Percentiles rank a stretch among this genome's conserved stretches.
phyloP scores from a whole-genome alignment of 2,329 filamentous ascomycete species.

The Macroventuria anomochaeta region DNA sequence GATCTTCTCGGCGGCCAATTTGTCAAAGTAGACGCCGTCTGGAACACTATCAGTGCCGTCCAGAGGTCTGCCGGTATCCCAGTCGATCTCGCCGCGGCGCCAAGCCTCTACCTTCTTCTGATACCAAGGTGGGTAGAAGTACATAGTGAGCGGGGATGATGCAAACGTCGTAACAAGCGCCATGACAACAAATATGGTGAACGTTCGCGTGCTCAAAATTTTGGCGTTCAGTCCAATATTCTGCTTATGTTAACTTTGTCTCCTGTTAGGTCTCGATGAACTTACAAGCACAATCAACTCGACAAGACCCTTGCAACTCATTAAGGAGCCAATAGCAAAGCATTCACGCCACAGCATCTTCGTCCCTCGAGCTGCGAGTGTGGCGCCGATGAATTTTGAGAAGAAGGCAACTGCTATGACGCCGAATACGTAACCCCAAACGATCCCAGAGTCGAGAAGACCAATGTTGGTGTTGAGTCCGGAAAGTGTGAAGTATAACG shows the following conservation, averaged over 20 bases:
- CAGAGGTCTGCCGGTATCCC: conserved; percentile 67
- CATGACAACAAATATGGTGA: conserved; percentile 96
- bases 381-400: conserved; percentile 84
- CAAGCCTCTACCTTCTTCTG: conserved; percentile 74
- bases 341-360: conserved; percentile 90
- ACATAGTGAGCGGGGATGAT: conserved; percentile 77
- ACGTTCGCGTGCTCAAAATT: conserved; percentile 80
- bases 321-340: conserved; percentile 83
- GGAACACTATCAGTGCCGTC: conserved; percentile 48
- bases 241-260: conserved; percentile 46
- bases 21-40: conserved; percentile 55
- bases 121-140: conserved; percentile 79
- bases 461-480: conserved; percentile 88
- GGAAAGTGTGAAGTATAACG: conserved; percentile 91
- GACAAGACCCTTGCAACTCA: conserved; percentile 96
- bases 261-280: background rate
- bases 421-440: conserved; percentile 89
- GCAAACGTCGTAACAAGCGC: conserved; percentile 84
- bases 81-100: conserved; percentile 89
- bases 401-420: conserved; percentile 82
- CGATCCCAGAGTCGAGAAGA: conserved; percentile 77
- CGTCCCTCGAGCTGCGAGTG: conserved; percentile 75
- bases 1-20: conserved; percentile 59
- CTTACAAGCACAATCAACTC: conserved; percentile 91
- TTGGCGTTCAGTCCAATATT: conserved; percentile 84